Percentiles rank a stretch among this genome's conserved stretches.
Evolutionary conservation across 129 eudicot genomes (phyloP).

Genomic region (Artemisia tridentata): DNA sequence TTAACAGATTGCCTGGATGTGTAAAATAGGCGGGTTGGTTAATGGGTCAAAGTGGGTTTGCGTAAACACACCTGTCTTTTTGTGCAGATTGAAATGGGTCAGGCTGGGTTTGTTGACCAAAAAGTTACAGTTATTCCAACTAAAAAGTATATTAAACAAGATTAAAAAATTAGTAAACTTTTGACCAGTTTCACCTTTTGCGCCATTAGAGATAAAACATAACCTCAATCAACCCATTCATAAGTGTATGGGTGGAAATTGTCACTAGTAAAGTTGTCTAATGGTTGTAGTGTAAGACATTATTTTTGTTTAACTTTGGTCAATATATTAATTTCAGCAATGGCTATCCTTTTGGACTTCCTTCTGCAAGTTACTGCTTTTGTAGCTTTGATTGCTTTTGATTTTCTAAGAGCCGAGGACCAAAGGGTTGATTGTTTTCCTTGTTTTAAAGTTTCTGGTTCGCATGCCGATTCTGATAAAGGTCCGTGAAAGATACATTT

Average conservation of each 20-base stretch:
- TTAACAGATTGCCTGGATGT: background rate
- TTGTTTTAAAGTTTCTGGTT: slow-evolving; percentile 58
- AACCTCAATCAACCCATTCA: background rate
- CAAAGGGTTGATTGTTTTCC: slow-evolving; percentile 92
- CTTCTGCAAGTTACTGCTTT: slow-evolving; percentile 98
- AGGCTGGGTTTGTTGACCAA: too few species aligned
- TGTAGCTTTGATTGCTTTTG: slow-evolving; percentile 89
- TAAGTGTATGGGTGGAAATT: background rate
- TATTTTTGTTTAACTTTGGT: slow-evolving; percentile 19
- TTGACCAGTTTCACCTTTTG: background rate
- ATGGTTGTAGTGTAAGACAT: background rate
- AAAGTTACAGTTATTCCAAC: too few species aligned
- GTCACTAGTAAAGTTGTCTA: background rate
- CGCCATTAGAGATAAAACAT: background rate
- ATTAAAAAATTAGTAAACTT: too few species aligned
- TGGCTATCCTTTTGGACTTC: slow-evolving; percentile 97
- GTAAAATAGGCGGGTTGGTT: background rate
- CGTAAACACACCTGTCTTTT: background rate
- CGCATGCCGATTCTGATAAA: slow-evolving; percentile 56
- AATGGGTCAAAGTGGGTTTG: background rate
- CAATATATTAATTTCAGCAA: slow-evolving; percentile 50
- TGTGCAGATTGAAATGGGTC: background rate
- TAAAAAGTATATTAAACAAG: too few species aligned
- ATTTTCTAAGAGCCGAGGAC: slow-evolving; percentile 87
- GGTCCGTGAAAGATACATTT: slow-evolving; percentile 43